phyloP scores from a whole-genome alignment of 345 rosid genomes.

The Chamaenerion angustifolium region DNA sequence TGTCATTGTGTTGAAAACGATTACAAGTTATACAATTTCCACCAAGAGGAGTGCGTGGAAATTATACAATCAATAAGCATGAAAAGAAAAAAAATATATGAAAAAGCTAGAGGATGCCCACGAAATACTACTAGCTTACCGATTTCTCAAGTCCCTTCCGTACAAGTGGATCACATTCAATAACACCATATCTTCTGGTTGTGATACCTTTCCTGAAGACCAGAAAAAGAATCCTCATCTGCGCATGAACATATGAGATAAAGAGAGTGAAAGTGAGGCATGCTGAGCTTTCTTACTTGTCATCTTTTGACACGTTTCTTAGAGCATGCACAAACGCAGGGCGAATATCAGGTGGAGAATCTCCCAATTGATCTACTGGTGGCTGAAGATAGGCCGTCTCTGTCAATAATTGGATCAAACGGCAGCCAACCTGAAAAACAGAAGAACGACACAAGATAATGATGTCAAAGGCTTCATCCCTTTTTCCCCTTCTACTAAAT shows the following conservation, averaged over 20 bases:
- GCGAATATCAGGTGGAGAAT: slow-evolving; percentile 67
- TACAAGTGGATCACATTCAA: slow-evolving; percentile 81
- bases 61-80: too few relatives aligned
- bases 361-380: slow-evolving; percentile 60
- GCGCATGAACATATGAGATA: neutral
- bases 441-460: slow-evolving; percentile 12
- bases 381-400: slow-evolving; percentile 89
- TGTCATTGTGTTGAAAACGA: too few relatives aligned
- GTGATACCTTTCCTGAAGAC: slow-evolving; percentile 45
- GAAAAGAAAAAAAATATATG: too few relatives aligned
- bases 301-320: slow-evolving; percentile 44
- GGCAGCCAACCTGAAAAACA: slow-evolving; percentile 64
- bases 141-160: slow-evolving; percentile 77
- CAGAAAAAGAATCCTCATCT: neutral
- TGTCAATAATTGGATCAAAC: slow-evolving; percentile 67
- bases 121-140: slow-evolving; percentile 27
- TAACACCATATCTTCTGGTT: slow-evolving; percentile 88
- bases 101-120: too few relatives aligned
- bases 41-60: too few relatives aligned
- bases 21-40: neutral
- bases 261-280: slow-evolving; percentile 10
- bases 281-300: slow-evolving; percentile 34
- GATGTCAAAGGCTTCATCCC: slow-evolving; percentile 1
- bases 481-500: slow-evolving; percentile 1
- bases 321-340: slow-evolving; percentile 79